phyloP scores from a whole-genome alignment of 768 basidiomycete species.

The Holtermannia corniformis region DNA sequence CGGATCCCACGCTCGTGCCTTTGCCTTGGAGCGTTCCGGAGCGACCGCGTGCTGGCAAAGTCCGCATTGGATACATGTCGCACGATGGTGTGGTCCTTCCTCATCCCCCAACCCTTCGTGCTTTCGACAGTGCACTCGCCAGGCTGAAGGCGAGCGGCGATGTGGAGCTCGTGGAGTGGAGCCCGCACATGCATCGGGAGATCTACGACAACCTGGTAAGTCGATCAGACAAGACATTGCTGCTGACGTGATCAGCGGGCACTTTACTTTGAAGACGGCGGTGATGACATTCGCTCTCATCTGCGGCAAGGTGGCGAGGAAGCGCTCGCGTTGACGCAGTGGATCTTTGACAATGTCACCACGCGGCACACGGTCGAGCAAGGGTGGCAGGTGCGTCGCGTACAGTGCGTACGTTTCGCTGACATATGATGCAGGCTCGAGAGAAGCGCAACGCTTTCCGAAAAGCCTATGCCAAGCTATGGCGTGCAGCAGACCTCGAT shows the following conservation, averaged over 20 bases:
- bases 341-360: background rate
- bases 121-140: background rate
- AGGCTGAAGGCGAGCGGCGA: background rate
- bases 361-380: background rate
- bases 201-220: background rate
- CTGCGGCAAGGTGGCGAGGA: background rate
- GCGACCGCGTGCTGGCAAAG: background rate
- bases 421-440: background rate
- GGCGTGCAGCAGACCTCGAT: conserved; percentile 10
- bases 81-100: conserved; percentile 1
- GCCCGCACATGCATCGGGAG: background rate
- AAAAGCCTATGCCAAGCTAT: conserved; percentile 7
- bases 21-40: background rate
- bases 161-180: background rate
- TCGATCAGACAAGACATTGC: no score
- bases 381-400: background rate
- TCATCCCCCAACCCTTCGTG: background rate
- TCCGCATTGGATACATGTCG: background rate
- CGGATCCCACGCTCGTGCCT: background rate
- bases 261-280: background rate
- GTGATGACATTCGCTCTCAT: background rate
- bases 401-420: background rate
- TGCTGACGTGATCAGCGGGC: no score
- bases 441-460: conserved; percentile 10
- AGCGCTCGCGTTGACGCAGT: background rate